These are phyloP conservation scores for Plasmodium fragile DNA, from an alignment of 169 alveolate genomes.

Conservation along the genomic window DNA sequence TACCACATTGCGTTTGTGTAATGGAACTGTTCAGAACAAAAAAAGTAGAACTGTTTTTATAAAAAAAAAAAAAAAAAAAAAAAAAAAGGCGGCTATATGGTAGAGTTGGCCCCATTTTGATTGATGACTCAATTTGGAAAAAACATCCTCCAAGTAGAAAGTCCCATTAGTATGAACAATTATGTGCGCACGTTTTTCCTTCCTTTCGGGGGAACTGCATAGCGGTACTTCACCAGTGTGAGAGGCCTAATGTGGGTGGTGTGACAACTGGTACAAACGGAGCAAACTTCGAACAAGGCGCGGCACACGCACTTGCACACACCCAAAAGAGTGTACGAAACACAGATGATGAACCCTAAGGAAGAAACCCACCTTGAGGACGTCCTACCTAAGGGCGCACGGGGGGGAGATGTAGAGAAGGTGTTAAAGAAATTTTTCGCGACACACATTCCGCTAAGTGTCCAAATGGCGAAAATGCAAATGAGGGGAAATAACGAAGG, in stretches of 20 bases:
- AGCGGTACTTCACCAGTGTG: not conserved
- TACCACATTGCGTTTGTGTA: not conserved
- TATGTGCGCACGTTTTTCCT: not conserved
- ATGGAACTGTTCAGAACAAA: not conserved
- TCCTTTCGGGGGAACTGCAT: not conserved
- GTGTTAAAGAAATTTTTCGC: slow-evolving; percentile 4
- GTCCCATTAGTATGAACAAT: not conserved
- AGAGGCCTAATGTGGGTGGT: not conserved
- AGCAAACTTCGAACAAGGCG: not conserved
- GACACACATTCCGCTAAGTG: slow-evolving; percentile 29
- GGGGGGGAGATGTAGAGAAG: not conserved
- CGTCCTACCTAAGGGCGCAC: not conserved
- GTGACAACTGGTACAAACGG: not conserved
- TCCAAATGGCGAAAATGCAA: slow-evolving; percentile 11
- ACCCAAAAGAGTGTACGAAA: not conserved
- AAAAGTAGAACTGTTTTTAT: not conserved
- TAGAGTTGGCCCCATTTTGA: not conserved
- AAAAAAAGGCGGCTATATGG: not conserved
- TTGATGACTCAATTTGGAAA: slow-evolving; percentile 1
- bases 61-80: not conserved
- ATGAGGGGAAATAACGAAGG: slow-evolving; percentile 3
- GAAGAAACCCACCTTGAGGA: slow-evolving; percentile 16
- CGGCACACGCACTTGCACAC: not conserved
- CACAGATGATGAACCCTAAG: not conserved
- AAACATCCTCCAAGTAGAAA: not conserved